Evolutionary conservation across 306 rosid species (phyloP).

Genomic region (Lathyrus sativus): DNA sequence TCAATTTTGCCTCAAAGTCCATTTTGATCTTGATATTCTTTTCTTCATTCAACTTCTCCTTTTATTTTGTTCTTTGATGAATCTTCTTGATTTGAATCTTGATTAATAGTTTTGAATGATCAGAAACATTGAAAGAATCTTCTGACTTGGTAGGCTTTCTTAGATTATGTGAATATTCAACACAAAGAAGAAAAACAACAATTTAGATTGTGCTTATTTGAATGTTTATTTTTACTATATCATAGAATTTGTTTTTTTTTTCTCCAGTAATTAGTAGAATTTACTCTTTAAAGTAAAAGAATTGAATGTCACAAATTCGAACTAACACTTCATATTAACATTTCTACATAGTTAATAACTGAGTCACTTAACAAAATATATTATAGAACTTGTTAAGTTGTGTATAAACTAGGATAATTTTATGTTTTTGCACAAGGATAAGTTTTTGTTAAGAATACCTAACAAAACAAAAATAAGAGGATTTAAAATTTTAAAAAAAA

Average conservation of each 20-base stretch:
- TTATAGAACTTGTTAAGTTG: too few species aligned
- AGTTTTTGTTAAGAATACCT: not conserved
- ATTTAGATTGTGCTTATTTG: constrained; percentile 2
- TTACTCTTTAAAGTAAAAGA: too few species aligned
- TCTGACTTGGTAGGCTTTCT: constrained; percentile 25
- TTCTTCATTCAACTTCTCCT: constrained; percentile 18
- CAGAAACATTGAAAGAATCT: constrained; percentile 21
- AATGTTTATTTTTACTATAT: constrained; percentile 14
- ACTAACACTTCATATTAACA: too few species aligned
- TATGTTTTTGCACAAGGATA: too few species aligned
- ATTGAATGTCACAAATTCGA: too few species aligned
- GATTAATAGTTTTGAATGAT: constrained; percentile 11
- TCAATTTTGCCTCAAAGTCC: constrained; percentile 20
- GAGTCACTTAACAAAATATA: too few species aligned
- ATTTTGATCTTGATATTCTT: constrained; percentile 27
- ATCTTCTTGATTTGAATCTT: constrained; percentile 13
- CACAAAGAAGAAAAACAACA: constrained; percentile 15
- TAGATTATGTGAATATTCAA: constrained; percentile 25
- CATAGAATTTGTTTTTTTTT: not conserved
- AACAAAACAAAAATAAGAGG: not conserved
- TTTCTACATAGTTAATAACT: too few species aligned
- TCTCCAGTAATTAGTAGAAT: too few species aligned
- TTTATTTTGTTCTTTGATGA: not conserved
- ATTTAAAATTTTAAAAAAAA: not conserved
- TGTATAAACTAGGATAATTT: too few species aligned